Conservation (phyloP, 2,329 filamentous ascomycete species). For the Colletotrichum kahawae region DNA sequence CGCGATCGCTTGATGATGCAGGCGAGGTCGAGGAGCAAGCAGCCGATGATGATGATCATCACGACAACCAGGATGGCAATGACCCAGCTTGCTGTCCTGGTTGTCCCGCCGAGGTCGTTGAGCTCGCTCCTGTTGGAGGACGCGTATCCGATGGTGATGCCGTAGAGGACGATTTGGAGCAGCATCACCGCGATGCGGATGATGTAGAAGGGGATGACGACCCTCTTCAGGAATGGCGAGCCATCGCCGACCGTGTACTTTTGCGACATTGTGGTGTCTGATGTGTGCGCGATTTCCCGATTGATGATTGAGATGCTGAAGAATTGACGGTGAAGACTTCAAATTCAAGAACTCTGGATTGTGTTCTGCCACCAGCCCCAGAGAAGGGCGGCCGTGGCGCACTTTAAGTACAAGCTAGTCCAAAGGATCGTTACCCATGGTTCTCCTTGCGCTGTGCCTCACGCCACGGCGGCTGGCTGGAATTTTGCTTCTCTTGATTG, state of each 20-base stretch:
- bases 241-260: conserved; percentile 31
- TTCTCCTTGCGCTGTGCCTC: neutral
- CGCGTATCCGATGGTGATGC: conserved; percentile 23
- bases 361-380: neutral
- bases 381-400: neutral
- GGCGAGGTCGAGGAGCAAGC: conserved; percentile 33
- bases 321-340: neutral
- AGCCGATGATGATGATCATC: conserved; percentile 29
- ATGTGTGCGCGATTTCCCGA: neutral
- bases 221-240: conserved; percentile 38
- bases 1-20: conserved; percentile 36
- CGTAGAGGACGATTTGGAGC: conserved; percentile 29
- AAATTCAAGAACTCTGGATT: neutral
- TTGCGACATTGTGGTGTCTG: conserved; percentile 24
- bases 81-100: neutral
- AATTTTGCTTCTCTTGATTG: neutral
- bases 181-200: conserved; percentile 34
- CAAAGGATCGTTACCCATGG: neutral
- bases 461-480: neutral
- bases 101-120: neutral
- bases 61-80: conserved; percentile 29
- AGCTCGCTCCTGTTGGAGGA: conserved; percentile 23
- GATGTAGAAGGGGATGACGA: conserved; percentile 39
- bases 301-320: neutral
- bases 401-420: neutral